phyloP scores from a whole-genome alignment of 352 stramenopile genomes.

The Globisporangium orthogonon region DNA sequence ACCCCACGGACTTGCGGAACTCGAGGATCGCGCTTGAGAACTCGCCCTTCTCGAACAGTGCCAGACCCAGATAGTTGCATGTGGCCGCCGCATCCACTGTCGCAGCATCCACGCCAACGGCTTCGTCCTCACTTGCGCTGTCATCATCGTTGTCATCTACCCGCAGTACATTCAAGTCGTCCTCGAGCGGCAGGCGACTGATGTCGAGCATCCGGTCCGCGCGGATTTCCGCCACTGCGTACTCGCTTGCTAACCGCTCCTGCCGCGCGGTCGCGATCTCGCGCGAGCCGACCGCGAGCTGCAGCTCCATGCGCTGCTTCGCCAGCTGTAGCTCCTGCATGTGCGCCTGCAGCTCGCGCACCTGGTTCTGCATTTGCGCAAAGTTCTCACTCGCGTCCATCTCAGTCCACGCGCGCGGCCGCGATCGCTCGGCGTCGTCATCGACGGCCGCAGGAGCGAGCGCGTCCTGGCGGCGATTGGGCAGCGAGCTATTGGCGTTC shows the following conservation, averaged over 20 bases:
- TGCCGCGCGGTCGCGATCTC: conserved; percentile 34
- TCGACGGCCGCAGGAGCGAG: conserved; percentile 9
- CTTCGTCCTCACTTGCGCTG: conserved; percentile 20
- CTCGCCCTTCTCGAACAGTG: conserved; percentile 64
- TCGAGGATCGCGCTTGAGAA: conserved; percentile 47
- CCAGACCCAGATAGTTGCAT: conserved; percentile 66
- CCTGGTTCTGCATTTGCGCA: conserved; percentile 57
- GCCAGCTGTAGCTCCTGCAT: conserved; percentile 50
- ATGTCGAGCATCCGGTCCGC: conserved; percentile 64
- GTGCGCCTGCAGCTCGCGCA: conserved; percentile 61
- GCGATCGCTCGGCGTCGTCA: conserved; percentile 20
- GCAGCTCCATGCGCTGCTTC: conserved; percentile 47
- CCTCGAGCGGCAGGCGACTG: conserved; percentile 32
- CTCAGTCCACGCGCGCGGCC: conserved; percentile 59
- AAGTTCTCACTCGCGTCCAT: conserved; percentile 48
- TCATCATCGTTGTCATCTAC: conserved; percentile 24
- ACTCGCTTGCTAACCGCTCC: conserved; percentile 27
- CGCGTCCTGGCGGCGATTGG: not conserved
- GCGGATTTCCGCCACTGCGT: conserved; percentile 32
- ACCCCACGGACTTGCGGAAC: conserved; percentile 64
- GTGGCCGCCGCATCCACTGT: conserved; percentile 57
- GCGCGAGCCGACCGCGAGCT: conserved; percentile 41
- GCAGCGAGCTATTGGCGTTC: not conserved
- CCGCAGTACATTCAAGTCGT: conserved; percentile 9
- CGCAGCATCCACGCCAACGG: conserved; percentile 34